Conservation (phyloP, 192 early-diverging fungal genomes). For the Piromyces finnis region DNA sequence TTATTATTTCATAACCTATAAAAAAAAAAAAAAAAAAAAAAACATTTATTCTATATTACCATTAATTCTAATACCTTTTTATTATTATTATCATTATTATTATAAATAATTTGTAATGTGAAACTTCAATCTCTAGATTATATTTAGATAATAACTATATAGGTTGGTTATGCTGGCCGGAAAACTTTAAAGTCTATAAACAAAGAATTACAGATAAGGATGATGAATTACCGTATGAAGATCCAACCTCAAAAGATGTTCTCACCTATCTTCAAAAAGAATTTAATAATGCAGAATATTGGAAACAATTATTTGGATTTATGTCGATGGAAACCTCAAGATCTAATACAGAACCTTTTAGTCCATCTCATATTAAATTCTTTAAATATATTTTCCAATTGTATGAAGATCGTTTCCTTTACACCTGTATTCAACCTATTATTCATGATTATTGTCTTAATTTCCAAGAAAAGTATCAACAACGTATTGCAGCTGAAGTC, state of each 20-base stretch:
- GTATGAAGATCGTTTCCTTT: constrained; percentile 38
- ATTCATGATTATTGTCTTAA: constrained; percentile 25
- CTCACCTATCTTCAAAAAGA: constrained; percentile 27
- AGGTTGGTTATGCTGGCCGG: background rate
- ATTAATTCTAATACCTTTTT: too few species aligned
- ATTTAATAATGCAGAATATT: constrained; percentile 41
- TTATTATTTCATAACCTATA: too few species aligned
- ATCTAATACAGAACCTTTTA: constrained; percentile 39
- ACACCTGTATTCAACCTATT: constrained; percentile 20
- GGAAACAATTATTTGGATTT: constrained; percentile 41
- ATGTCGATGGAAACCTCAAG: constrained; percentile 41
- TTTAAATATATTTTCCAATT: constrained; percentile 53
- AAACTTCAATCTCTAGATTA: too few species aligned
- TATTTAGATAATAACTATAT: background rate
- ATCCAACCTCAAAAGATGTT: constrained; percentile 30
- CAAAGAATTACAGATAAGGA: background rate
- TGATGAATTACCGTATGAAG: constrained; percentile 25
- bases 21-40: too few species aligned
- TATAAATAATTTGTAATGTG: too few species aligned
- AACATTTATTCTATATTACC: too few species aligned
- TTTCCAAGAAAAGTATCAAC: constrained; percentile 52
- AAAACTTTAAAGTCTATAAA: background rate
- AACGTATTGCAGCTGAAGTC: constrained; percentile 66
- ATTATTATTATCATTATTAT: too few species aligned
- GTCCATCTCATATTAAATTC: constrained; percentile 29